These are phyloP conservation scores for Xylariaceae sp. DNA, from an alignment of 2,329 filamentous ascomycete species.

Conservation along the genomic window DNA sequence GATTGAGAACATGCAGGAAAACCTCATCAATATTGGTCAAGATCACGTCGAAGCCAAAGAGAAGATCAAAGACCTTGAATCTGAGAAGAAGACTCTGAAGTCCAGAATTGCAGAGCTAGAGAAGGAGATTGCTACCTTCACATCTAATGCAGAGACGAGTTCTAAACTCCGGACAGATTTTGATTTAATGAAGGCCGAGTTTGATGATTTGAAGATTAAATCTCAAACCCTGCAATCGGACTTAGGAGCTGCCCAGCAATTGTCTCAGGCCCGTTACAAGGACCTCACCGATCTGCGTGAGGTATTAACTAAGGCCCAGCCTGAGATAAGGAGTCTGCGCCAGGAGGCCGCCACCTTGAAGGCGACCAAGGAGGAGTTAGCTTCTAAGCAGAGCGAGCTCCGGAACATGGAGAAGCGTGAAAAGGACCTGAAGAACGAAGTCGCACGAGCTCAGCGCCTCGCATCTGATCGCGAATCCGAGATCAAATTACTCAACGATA, in stretches of 20 bases:
- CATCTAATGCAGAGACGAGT: conserved; percentile 45
- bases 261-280: conserved; percentile 86
- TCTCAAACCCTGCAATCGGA: conserved; percentile 76
- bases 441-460: conserved; percentile 69
- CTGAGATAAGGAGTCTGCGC: conserved; percentile 78
- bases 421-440: conserved; percentile 77
- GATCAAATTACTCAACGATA: conserved; percentile 76
- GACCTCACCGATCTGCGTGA: conserved; percentile 81
- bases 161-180: conserved; percentile 65
- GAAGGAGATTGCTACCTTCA: conserved; percentile 60
- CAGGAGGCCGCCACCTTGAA: conserved; percentile 78
- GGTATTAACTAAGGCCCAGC: conserved; percentile 80
- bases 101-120: conserved; percentile 69
- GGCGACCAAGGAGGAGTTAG: conserved; percentile 73
- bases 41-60: conserved; percentile 85
- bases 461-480: conserved; percentile 76
- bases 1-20: conserved; percentile 80
- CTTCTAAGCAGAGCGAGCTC: conserved; percentile 60
- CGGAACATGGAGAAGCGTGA: conserved; percentile 79
- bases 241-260: conserved; percentile 79
- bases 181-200: conserved; percentile 54
- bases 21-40: conserved; percentile 76
- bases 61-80: conserved; percentile 69
- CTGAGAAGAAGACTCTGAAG: conserved; percentile 68
- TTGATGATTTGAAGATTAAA: conserved; percentile 71